These are phyloP conservation scores for Coemansia sp. DNA, from an alignment of 192 early-diverging fungal species.

Conservation along the genomic window DNA sequence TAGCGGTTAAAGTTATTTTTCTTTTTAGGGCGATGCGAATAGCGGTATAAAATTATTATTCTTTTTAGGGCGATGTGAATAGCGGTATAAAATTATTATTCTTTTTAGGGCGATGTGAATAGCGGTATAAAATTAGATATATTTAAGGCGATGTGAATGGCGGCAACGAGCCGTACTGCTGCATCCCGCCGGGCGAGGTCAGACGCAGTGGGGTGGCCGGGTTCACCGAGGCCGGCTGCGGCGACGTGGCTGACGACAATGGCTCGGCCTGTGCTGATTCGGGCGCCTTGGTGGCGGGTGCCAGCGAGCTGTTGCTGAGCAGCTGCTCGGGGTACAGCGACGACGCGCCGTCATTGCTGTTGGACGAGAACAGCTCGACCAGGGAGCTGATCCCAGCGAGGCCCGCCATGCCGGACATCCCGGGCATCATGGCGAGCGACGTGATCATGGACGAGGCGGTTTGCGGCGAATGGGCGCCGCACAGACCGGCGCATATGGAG, in stretches of 20 bases:
- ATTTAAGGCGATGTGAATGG: conserved; percentile 19
- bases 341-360: conserved; percentile 12
- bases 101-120: too few relatives aligned
- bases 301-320: conserved; percentile 30
- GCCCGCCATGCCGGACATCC: conserved; percentile 32
- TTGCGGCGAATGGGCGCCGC: conserved; percentile 23
- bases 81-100: too few relatives aligned
- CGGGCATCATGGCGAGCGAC: conserved; percentile 10
- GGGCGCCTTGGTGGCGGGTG: too few relatives aligned
- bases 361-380: conserved; percentile 28
- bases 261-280: neutral
- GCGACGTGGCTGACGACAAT: too few relatives aligned
- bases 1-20: too few relatives aligned
- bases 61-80: too few relatives aligned
- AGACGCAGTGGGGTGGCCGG: conserved; percentile 22
- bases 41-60: too few relatives aligned
- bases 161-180: conserved; percentile 43
- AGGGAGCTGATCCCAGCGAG: conserved; percentile 28
- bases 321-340: conserved; percentile 44
- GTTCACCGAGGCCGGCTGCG: conserved; percentile 1
- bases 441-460: conserved; percentile 16
- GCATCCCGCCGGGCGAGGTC: conserved; percentile 25
- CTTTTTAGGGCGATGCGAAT: too few relatives aligned
- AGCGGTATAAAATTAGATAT: too few relatives aligned
- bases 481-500: conserved; percentile 23